Conservation (phyloP, 2,329 filamentous ascomycete genomes). For the Alternaria triticimaculans region DNA sequence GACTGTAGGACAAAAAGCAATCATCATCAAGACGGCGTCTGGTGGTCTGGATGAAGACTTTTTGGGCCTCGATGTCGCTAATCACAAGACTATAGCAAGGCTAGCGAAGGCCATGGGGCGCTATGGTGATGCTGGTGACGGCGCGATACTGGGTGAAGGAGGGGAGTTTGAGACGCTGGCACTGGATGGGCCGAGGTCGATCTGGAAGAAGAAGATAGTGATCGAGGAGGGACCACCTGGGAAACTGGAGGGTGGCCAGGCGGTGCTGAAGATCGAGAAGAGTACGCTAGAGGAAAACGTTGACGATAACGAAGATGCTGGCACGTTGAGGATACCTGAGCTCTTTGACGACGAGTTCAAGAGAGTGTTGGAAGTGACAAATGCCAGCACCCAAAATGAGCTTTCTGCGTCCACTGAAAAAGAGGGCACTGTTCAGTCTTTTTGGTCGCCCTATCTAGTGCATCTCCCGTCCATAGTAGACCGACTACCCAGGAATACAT, state of each 20-base stretch:
- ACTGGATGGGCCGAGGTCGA: conserved; percentile 72
- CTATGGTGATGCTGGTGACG: conserved; percentile 70
- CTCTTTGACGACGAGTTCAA: conserved; percentile 71
- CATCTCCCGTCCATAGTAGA: conserved; percentile 4
- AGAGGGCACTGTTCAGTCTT: conserved; percentile 6
- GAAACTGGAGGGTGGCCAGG: conserved; percentile 75
- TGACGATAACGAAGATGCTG: conserved; percentile 21
- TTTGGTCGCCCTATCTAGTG: neutral
- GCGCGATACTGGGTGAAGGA: conserved; percentile 85
- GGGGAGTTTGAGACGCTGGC: conserved; percentile 96
- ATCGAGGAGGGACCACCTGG: conserved; percentile 64
- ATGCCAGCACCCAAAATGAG: conserved; percentile 2
- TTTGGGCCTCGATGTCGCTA: conserved; percentile 81
- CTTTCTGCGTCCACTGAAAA: conserved; percentile 9
- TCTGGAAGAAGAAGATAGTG: conserved; percentile 76
- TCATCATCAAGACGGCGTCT: conserved; percentile 93
- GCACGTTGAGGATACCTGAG: conserved; percentile 63
- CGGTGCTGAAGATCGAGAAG: conserved; percentile 69
- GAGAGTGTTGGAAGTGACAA: conserved; percentile 37
- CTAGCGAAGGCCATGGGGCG: conserved; percentile 65
- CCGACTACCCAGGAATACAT: conserved; percentile 20
- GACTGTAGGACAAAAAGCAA: conserved; percentile 77
- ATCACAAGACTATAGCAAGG: conserved; percentile 54
- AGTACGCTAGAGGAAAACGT: conserved; percentile 62
- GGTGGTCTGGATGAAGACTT: conserved; percentile 82